Percentiles rank a stretch among this genome's conserved stretches.
These are phyloP conservation scores for Cladosporium colombiae DNA, from an alignment of 2,329 filamentous ascomycete species.

Conservation along the genomic window DNA sequence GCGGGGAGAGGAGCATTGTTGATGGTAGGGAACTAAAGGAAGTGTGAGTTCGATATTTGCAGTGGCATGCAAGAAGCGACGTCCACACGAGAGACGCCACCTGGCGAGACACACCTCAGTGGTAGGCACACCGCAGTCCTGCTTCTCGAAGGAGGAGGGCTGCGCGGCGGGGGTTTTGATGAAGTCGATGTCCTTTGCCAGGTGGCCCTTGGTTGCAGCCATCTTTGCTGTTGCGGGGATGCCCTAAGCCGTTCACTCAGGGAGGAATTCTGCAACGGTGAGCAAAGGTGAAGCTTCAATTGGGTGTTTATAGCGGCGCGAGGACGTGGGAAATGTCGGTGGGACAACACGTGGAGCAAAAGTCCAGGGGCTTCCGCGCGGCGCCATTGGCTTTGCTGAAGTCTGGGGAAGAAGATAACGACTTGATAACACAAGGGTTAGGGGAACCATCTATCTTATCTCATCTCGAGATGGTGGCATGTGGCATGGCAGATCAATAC, in stretches of 20 bases:
- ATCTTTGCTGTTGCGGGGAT: background rate
- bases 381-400: conserved; percentile 4
- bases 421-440: background rate
- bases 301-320: background rate
- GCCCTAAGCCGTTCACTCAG: background rate
- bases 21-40: conserved; percentile 7
- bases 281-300: background rate
- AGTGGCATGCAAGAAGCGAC: background rate
- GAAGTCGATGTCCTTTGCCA: conserved; percentile 19
- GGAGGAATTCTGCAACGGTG: background rate
- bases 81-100: background rate
- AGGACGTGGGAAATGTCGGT: background rate
- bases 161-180: conserved; percentile 15
- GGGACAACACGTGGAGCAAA: conserved; percentile 5
- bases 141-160: conserved; percentile 9
- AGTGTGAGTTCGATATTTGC: background rate
- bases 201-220: background rate
- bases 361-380: background rate
- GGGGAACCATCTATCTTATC: background rate
- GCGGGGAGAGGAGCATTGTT: conserved; percentile 74
- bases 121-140: conserved; percentile 7
- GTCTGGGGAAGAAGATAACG: background rate
- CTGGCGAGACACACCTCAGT: background rate
- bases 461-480: background rate
- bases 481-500: background rate